These are phyloP conservation scores for Calonectria hawksworthii DNA, from an alignment of 2,329 filamentous ascomycete species.

Conservation along the genomic window DNA sequence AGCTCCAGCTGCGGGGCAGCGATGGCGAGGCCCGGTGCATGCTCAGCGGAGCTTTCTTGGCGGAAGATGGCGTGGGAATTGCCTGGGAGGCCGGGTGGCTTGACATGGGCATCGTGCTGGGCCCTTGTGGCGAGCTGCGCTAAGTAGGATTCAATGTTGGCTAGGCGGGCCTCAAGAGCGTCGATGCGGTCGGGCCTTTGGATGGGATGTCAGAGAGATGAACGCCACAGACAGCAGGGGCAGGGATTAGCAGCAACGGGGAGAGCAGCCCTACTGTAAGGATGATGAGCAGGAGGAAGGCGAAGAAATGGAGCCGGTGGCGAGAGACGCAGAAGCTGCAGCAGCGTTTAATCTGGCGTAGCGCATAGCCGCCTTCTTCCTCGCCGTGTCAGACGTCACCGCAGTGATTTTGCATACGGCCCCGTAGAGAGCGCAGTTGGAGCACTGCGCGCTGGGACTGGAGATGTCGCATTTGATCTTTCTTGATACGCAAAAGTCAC, in stretches of 20 bases:
- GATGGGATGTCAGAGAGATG: background rate
- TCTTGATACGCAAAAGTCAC: constrained; percentile 55
- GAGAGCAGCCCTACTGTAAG: background rate
- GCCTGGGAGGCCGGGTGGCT: background rate
- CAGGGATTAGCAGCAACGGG: background rate
- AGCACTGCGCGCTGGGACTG: constrained; percentile 51
- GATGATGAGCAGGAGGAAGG: background rate
- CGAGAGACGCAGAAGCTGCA: background rate
- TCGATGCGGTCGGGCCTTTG: constrained; percentile 34
- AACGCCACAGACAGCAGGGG: background rate
- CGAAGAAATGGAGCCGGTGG: background rate
- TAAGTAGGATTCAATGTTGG: constrained; percentile 35
- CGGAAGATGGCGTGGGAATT: background rate
- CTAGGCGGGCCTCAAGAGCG: constrained; percentile 37
- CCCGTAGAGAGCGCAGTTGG: constrained; percentile 55
- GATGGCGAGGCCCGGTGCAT: background rate
- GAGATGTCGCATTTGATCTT: constrained; percentile 57
- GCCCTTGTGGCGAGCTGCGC: constrained; percentile 6
- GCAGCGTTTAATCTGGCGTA: background rate
- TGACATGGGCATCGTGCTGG: background rate
- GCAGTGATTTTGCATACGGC: constrained; percentile 45
- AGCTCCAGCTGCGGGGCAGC: constrained; percentile 26
- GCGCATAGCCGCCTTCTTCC: constrained; percentile 24
- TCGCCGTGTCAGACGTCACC: background rate
- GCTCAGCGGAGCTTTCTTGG: background rate